A percentile compares a stretch with the other conserved stretches of the same genome.
These are phyloP conservation scores for Falciphora oryzae DNA, from an alignment of 2,329 filamentous ascomycete species.

Conservation along the genomic window DNA sequence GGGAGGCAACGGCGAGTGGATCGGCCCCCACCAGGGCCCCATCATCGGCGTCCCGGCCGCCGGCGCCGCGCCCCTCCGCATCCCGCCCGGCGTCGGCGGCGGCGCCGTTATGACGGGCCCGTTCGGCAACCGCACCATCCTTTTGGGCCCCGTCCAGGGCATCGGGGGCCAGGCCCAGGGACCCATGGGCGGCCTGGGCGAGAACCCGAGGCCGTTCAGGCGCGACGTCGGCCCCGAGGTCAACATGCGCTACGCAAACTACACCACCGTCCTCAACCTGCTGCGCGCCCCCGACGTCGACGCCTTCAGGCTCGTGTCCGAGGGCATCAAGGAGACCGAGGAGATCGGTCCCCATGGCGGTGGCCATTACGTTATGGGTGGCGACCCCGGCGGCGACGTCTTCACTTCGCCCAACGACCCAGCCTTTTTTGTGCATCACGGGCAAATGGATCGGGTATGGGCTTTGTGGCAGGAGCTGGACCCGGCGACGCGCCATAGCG, in stretches of 20 bases:
- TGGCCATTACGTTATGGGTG: constrained; percentile 26
- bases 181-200: constrained; percentile 24
- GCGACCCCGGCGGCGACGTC: constrained; percentile 28
- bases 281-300: constrained; percentile 26
- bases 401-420: constrained; percentile 21
- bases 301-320: constrained; percentile 29
- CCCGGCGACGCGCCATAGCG: constrained; percentile 17
- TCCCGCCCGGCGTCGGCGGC: constrained; percentile 42
- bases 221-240: constrained; percentile 25
- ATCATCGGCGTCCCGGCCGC: constrained; percentile 21
- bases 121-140: constrained; percentile 31
- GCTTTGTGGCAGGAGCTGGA: constrained; percentile 16
- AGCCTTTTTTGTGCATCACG: constrained; percentile 18
- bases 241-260: constrained; percentile 26
- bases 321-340: constrained; percentile 25
- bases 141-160: constrained; percentile 27
- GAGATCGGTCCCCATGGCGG: constrained; percentile 27
- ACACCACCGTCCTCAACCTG: constrained; percentile 22
- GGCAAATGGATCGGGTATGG: constrained; percentile 16
- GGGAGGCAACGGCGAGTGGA: constrained; percentile 38
- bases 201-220: constrained; percentile 31
- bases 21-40: constrained; percentile 24
- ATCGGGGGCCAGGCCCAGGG: constrained; percentile 16
- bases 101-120: constrained; percentile 44
- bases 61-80: constrained; percentile 16